A percentile compares a stretch with the other conserved stretches of the same genome.
phyloP scores from a whole-genome alignment of 805 yeast genomes.

The Yamadazyma ubonensis region DNA sequence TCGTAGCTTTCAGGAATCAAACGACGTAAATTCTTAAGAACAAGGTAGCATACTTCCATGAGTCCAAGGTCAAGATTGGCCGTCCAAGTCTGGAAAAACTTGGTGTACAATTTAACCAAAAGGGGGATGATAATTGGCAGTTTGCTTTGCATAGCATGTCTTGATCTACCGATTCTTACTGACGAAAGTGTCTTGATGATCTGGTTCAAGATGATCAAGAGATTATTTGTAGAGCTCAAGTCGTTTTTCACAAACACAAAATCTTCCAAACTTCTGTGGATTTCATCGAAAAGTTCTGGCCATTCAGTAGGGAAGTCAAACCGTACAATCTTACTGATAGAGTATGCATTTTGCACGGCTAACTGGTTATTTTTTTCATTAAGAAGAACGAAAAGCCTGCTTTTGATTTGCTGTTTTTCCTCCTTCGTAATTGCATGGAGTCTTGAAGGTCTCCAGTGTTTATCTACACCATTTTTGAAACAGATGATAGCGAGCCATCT shows the following conservation, averaged over 20 bases:
- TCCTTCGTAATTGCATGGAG: conserved; percentile 51
- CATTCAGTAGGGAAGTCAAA: conserved; percentile 86
- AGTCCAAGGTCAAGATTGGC: conserved; percentile 46
- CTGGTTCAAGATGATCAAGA: conserved; percentile 70
- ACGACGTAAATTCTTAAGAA: conserved; percentile 73
- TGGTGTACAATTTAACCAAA: conserved; percentile 57
- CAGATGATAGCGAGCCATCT: conserved; percentile 88
- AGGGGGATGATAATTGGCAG: conserved; percentile 62
- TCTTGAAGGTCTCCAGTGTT: conserved; percentile 76
- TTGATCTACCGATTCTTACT: conserved; percentile 80
- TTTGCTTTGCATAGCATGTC: conserved; percentile 72
- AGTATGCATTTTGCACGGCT: conserved; percentile 80
- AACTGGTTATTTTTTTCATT: conserved; percentile 74
- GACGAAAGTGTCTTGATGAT: conserved; percentile 69
- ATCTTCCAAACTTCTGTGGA: conserved; percentile 46
- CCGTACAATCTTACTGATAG: conserved; percentile 74
- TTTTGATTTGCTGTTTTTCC: conserved; percentile 66
- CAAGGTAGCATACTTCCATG: conserved; percentile 74
- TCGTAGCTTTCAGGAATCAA: conserved; percentile 71
- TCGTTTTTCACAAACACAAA: conserved; percentile 42
- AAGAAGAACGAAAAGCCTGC: conserved; percentile 55
- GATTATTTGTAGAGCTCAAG: conserved; percentile 57
- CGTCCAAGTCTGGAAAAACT: conserved; percentile 65
- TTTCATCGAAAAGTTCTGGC: conserved; percentile 74
- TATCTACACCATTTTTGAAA: conserved; percentile 84